These are phyloP conservation scores for Sporisorium reilianum DNA, from an alignment of 1,284 basidiomycete species.

Conservation along the genomic window DNA sequence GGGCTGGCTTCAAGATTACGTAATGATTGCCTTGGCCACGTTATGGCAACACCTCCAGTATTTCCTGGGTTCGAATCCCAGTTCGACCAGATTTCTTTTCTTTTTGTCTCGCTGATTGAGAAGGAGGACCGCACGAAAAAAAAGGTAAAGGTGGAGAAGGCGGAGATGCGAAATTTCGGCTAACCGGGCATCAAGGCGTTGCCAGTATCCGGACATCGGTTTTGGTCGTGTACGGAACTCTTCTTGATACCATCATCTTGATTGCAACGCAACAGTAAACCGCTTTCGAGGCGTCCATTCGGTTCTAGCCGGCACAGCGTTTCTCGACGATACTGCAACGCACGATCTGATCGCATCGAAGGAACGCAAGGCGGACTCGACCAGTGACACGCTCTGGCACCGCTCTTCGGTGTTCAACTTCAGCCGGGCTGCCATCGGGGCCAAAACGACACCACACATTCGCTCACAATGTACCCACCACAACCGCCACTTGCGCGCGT, in stretches of 20 bases:
- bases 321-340: no score
- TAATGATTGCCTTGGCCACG: slow-evolving; percentile 45
- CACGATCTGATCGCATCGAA: no score
- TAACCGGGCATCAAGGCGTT: slow-evolving; percentile 1
- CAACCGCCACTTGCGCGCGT: slow-evolving; percentile 40
- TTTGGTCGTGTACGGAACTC: background rate
- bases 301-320: no score
- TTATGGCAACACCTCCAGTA: slow-evolving; percentile 48
- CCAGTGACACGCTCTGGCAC: no score
- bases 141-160: no score
- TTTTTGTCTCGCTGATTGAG: slow-evolving; percentile 5
- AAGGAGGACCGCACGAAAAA: no score
- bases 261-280: no score
- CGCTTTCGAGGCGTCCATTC: no score
- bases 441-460: background rate
- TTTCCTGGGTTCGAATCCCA: slow-evolving; percentile 56
- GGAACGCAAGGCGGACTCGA: no score
- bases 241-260: background rate
- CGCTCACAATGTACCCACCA: slow-evolving; percentile 23
- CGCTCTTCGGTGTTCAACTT: background rate
- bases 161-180: slow-evolving; percentile 1
- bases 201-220: background rate
- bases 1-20: slow-evolving; percentile 51
- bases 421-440: background rate
- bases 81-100: slow-evolving; percentile 45